Conservation (phyloP, 2,329 filamentous ascomycete species). For the Chalara sp. region DNA sequence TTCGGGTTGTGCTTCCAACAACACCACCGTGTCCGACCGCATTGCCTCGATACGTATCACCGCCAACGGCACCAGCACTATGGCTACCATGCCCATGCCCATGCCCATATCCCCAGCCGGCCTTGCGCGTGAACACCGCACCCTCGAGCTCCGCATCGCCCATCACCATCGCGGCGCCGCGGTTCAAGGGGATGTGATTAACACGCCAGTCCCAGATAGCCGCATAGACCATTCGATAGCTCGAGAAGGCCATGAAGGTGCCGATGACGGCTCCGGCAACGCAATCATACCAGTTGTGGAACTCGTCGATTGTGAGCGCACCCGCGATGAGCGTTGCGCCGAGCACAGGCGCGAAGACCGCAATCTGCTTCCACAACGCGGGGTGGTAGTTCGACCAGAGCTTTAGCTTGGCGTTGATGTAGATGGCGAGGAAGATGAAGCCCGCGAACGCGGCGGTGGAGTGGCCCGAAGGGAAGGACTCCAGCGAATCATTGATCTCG, state of each 20-base stretch:
- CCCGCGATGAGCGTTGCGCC: slow-evolving; percentile 63
- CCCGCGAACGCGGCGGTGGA: slow-evolving; percentile 67
- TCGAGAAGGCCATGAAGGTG: slow-evolving; percentile 55
- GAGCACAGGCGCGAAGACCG: slow-evolving; percentile 58
- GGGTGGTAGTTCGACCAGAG: slow-evolving; percentile 67
- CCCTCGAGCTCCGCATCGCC: slow-evolving; percentile 41
- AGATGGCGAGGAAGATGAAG: slow-evolving; percentile 64
- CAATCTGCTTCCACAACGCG: slow-evolving; percentile 65
- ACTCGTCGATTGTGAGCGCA: slow-evolving; percentile 65
- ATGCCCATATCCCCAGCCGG: slow-evolving; percentile 47
- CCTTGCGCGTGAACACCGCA: slow-evolving; percentile 51
- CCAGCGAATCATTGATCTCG: slow-evolving; percentile 61
- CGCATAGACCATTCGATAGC: slow-evolving; percentile 63
- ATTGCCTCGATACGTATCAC: not conserved
- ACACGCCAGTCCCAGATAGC: slow-evolving; percentile 62
- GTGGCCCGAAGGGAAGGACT: slow-evolving; percentile 69
- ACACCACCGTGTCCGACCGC: not conserved
- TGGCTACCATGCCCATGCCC: not conserved
- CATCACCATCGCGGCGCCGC: slow-evolving; percentile 44
- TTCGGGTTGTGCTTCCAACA: not conserved
- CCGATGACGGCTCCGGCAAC: slow-evolving; percentile 60
- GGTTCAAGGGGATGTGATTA: slow-evolving; percentile 59
- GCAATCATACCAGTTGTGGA: slow-evolving; percentile 72
- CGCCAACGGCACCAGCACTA: not conserved
- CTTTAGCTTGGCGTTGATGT: slow-evolving; percentile 75